Conservation (phyloP, 257 asterid genomes). For the Agastache rugosa region DNA sequence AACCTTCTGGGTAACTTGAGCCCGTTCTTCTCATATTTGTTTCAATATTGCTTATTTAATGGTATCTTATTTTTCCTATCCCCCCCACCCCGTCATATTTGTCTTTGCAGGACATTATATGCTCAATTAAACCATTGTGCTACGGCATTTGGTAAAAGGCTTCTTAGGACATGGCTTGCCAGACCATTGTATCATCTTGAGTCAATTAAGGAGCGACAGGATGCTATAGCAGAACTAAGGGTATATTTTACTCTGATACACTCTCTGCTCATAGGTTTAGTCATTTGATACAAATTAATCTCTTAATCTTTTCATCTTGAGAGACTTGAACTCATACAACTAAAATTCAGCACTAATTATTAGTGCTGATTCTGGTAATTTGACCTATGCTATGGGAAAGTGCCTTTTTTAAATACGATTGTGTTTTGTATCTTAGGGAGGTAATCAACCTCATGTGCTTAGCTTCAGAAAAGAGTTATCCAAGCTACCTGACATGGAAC, state of each 20-base stretch:
- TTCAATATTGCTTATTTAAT: conserved; percentile 22
- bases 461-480: conserved; percentile 85
- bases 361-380: conserved; percentile 27
- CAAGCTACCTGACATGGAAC: conserved; percentile 93
- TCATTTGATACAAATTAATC: conserved; percentile 13
- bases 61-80: conserved; percentile 21
- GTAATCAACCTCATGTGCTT: conserved; percentile 63
- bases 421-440: conserved; percentile 57
- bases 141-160: conserved; percentile 90
- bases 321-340: conserved; percentile 12
- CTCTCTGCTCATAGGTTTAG: conserved; percentile 11
- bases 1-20: conserved; percentile 74
- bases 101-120: conserved; percentile 69
- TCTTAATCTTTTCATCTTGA: background rate
- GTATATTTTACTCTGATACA: conserved; percentile 50
- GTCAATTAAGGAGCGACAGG: conserved; percentile 88
- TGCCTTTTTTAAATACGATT: conserved; percentile 2
- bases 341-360: background rate
- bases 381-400: conserved; percentile 20
- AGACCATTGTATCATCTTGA: conserved; percentile 81
- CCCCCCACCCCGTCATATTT: conserved; percentile 6
- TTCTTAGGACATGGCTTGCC: conserved; percentile 90
- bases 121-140: conserved; percentile 88
- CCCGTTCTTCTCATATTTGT: conserved; percentile 7
- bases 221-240: conserved; percentile 88